Evolutionary conservation across 805 yeast genomes (phyloP), one percentile per base, ranked within the genome.

Genomic region (Kazachstania viticola): DNA sequence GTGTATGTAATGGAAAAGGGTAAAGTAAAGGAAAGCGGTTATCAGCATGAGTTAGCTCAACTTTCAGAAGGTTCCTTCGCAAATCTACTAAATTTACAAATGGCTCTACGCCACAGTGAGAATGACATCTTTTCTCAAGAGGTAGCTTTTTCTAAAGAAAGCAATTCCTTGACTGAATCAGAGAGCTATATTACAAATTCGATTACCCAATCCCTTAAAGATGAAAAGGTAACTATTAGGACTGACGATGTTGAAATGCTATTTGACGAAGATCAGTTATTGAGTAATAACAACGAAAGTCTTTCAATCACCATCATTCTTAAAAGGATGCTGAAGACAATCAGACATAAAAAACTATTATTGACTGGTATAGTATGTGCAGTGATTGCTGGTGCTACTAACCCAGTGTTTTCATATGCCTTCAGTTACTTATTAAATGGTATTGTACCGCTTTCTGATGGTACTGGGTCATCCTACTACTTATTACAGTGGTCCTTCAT

Each of bases 361-460:
- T 9, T 51, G 1, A 1, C 67, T 1, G 96, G 95, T 0, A 33
- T 80, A 1, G 0, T 67, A 0, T 41, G 67, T 4, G 62, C 85
- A 0, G 39, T 75, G 0, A 29, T 69, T 1, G 73, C 76, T 37
- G 87, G 94, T 9, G 67, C 67, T 1, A 54, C 71, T 1, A 76
- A 73, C 36, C 96, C 97, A 0, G 56, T 81, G 0, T 84, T 91
- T 40, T 80, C 95, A 0, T 85, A 57, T 48, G 69, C 79, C 17
- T 73, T 87, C 39, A 72, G 96, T 1, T 73, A 74, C 37, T 56
- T 88, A 7, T 56, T 88, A 6, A 54, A 67, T 16, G 79, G 77
- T 11, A 71, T 83, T 45, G 64, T 81, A 8, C 73, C 79, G 1
- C 44, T 38, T 31, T 56, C 27, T 24, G 55, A 18, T 7, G 59